Percentiles rank a stretch among this genome's conserved stretches.
These are phyloP conservation scores for Podosphaera fusca DNA, from an alignment of 2,329 filamentous ascomycete species.

Conservation along the genomic window DNA sequence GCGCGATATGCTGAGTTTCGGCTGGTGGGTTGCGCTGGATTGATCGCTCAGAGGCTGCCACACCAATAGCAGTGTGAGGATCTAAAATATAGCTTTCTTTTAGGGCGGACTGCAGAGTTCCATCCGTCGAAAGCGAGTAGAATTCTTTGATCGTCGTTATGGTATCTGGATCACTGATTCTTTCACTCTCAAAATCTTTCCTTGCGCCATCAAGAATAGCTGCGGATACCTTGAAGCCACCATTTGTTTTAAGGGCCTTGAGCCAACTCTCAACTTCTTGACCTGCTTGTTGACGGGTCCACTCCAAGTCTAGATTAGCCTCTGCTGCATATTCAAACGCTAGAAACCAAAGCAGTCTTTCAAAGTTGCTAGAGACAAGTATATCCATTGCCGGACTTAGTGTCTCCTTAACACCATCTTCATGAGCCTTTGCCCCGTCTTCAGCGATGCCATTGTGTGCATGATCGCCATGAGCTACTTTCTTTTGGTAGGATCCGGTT, in stretches of 20 bases:
- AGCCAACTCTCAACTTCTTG: constrained; percentile 63
- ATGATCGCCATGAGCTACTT: constrained; percentile 35
- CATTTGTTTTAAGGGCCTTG: constrained; percentile 52
- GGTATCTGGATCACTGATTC: constrained; percentile 42
- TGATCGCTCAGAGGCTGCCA: constrained; percentile 53
- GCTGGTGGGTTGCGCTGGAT: constrained; percentile 27
- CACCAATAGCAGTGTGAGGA: constrained; percentile 75
- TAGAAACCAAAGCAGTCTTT: constrained; percentile 83
- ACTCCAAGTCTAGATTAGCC: constrained; percentile 38
- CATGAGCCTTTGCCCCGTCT: constrained; percentile 37
- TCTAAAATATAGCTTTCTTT: constrained; percentile 61
- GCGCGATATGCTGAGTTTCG: constrained; percentile 43
- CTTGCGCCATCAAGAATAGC: constrained; percentile 50
- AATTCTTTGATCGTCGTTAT: constrained; percentile 37
- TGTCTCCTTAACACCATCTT: constrained; percentile 67
- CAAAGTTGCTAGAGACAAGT: constrained; percentile 86
- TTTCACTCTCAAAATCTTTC: constrained; percentile 60
- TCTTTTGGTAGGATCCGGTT: constrained; percentile 74
- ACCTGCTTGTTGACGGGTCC: constrained; percentile 45
- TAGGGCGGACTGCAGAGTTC: constrained; percentile 6
- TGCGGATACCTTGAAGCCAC: constrained; percentile 59
- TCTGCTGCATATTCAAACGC: constrained; percentile 44
- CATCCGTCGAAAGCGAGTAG: constrained; percentile 22
- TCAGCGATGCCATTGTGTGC: constrained; percentile 30
- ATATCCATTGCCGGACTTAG: constrained; percentile 95